These are phyloP conservation scores for Tricholoma bakamatsutake DNA, from an alignment of 768 basidiomycete genomes.

Conservation along the genomic window DNA sequence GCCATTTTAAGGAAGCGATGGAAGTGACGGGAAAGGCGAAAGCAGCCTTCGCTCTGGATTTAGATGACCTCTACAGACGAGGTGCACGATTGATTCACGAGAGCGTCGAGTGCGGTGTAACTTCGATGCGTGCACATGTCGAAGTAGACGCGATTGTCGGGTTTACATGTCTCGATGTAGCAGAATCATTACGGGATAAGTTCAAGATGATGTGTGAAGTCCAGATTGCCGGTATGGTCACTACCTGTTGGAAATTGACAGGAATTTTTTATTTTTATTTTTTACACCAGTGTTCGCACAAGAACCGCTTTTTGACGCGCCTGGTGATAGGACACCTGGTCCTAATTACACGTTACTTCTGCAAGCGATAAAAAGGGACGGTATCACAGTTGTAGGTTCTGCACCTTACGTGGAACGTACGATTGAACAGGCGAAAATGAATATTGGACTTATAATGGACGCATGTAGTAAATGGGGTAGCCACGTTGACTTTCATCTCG, in stretches of 20 bases:
- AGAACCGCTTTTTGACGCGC: slow-evolving; percentile 44
- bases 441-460: slow-evolving; percentile 47
- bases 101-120: slow-evolving; percentile 58
- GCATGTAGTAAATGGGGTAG: slow-evolving; percentile 33
- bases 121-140: slow-evolving; percentile 62
- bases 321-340: slow-evolving; percentile 30
- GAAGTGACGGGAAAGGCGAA: slow-evolving; percentile 47
- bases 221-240: slow-evolving; percentile 46
- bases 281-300: slow-evolving; percentile 49
- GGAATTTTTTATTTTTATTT: not conserved
- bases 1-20: slow-evolving; percentile 53
- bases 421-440: slow-evolving; percentile 39
- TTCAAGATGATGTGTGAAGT: slow-evolving; percentile 45
- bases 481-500: slow-evolving; percentile 61
- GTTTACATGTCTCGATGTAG: slow-evolving; percentile 48
- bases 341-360: slow-evolving; percentile 41
- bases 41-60: slow-evolving; percentile 35
- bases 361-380: slow-evolving; percentile 31
- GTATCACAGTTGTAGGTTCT: slow-evolving; percentile 52
- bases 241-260: not conserved
- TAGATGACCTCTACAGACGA: slow-evolving; percentile 43
- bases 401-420: slow-evolving; percentile 61
- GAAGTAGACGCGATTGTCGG: slow-evolving; percentile 55
- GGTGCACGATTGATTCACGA: slow-evolving; percentile 50
- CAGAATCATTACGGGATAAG: slow-evolving; percentile 39